phyloP scores from a whole-genome alignment of 495 filamentous ascomycete species.

The Penicillium flavigenum region DNA sequence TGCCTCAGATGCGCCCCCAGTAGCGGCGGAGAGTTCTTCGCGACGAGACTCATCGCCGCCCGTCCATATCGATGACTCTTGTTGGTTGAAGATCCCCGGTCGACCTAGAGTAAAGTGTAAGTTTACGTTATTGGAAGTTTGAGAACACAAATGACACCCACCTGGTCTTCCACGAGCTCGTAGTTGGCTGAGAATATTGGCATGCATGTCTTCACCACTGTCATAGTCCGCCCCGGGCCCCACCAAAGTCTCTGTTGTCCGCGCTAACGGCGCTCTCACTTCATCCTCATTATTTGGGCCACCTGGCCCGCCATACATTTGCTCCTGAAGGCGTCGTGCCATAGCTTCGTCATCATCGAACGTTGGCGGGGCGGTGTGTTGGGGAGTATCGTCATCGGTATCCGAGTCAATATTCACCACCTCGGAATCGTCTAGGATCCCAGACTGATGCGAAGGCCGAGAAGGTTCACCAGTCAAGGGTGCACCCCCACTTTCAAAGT shows the following conservation, averaged over 20 bases:
- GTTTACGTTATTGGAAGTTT: constrained; percentile 9
- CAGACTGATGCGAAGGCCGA: constrained; percentile 28
- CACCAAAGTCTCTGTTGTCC: constrained; percentile 87
- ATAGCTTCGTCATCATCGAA: constrained; percentile 91
- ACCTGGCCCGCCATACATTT: constrained; percentile 67
- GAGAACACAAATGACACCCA: constrained; percentile 29
- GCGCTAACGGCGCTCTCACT: constrained; percentile 86
- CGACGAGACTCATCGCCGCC: constrained; percentile 52
- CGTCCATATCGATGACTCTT: constrained; percentile 73
- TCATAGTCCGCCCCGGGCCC: constrained; percentile 63
- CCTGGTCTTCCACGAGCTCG: constrained; percentile 50
- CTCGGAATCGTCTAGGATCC: constrained; percentile 54
- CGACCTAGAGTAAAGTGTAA: constrained; percentile 40
- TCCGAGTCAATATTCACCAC: constrained; percentile 74
- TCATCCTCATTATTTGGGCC: constrained; percentile 54
- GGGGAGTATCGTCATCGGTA: constrained; percentile 55
- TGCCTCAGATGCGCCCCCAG: constrained; percentile 70
- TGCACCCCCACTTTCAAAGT: constrained; percentile 75
- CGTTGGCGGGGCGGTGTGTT: constrained; percentile 15
- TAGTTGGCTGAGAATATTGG: constrained; percentile 66
- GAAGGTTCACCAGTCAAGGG: constrained; percentile 41
- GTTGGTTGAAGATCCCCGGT: constrained; percentile 84
- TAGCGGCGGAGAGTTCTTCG: constrained; percentile 57
- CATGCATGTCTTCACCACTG: constrained; percentile 59
- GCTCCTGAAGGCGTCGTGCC: constrained; percentile 86